Base-by-base conservation (phyloP, 768 basidiomycete species). In the Psilocybe sp. region DNA sequence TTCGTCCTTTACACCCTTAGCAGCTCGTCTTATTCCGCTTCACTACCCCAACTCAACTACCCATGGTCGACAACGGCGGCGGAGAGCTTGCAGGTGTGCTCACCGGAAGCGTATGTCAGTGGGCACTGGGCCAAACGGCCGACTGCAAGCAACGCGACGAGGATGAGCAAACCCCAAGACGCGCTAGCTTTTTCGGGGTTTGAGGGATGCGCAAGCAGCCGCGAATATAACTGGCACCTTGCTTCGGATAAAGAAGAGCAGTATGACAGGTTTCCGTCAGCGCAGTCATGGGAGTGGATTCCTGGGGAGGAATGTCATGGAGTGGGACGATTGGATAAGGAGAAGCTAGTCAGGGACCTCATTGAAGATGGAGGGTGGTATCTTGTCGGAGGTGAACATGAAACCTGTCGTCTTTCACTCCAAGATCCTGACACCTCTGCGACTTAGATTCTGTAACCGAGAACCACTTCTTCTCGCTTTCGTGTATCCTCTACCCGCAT, bases 361-460 rank as follows among this genome's bases (percentile, higher is more conserved):
- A 83, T 85, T 12, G 78, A 85, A 59, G 69, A 79, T n/a, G 85
- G 85, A 11, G 85, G 85, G 2, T 87, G 85, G 85, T 67, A 86
- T 13, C 56, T 87, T 6, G 61, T 87, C 6, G 85, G 85, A 23
- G 82, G 82, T 82, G 59, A 50, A 58, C 48, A 20, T n/a, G 23
- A 31, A 20, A 40, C 18, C 16, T 15, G 31, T 40, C 9, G 32
- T 14, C 4, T 28, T 32, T 16, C 20, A 38, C 16, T 12, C n/a
- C 3, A 39, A 2, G 10, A 11, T 16, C 19, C 16, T 32, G 13
- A 19, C 13, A 32, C 35, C 23, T 44, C 52, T 32, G 10, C n/a
- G n/a, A n/a, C 11, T 20, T 51, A 82, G 85, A 88, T 58, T 86
- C 84, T 0, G 80, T 86, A 14, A 80, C 81, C 1, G 85, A 88